Evolutionary conservation across 495 filamentous ascomycete species (phyloP).

Genomic region (Hypoxylon lienhwacheense): DNA sequence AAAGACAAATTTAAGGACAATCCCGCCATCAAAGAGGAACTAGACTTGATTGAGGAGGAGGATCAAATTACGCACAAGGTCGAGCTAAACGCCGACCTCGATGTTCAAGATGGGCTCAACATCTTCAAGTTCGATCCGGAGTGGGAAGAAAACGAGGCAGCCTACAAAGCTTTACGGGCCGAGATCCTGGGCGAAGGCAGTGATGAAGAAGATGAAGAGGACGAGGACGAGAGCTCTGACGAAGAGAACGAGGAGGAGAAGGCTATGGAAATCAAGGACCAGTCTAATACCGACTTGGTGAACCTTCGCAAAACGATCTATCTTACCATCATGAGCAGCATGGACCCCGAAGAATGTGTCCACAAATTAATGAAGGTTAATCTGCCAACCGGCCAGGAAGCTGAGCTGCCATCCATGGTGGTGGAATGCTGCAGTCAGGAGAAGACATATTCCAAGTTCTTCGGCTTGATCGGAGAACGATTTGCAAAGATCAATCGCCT

Average conservation of each 20-base stretch:
- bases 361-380: conserved; percentile 94
- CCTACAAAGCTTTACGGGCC: conserved; percentile 84
- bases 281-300: conserved; percentile 91
- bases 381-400: conserved; percentile 83
- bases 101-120: conserved; percentile 82
- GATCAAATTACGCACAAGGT: conserved; percentile 92
- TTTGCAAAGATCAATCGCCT: conserved; percentile 94
- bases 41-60: conserved; percentile 95
- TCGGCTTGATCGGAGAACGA: conserved; percentile 88
- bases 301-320: conserved; percentile 94
- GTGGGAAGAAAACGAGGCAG: conserved; percentile 87
- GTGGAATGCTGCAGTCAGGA: conserved; percentile 96
- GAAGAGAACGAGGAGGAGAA: conserved; percentile 69
- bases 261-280: conserved; percentile 92
- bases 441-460: conserved; percentile 94
- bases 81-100: conserved; percentile 77
- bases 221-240: conserved; percentile 78
- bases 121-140: conserved; percentile 93
- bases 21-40: conserved; percentile 82
- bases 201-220: conserved; percentile 70
- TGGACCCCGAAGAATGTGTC: conserved; percentile 91
- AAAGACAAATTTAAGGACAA: conserved; percentile 98
- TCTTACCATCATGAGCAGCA: conserved; percentile 92
- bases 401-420: conserved; percentile 92
- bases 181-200: conserved; percentile 93